Conservation (phyloP, 1,139 yeast species). For the Zygotorulaspora mrakii region DNA sequence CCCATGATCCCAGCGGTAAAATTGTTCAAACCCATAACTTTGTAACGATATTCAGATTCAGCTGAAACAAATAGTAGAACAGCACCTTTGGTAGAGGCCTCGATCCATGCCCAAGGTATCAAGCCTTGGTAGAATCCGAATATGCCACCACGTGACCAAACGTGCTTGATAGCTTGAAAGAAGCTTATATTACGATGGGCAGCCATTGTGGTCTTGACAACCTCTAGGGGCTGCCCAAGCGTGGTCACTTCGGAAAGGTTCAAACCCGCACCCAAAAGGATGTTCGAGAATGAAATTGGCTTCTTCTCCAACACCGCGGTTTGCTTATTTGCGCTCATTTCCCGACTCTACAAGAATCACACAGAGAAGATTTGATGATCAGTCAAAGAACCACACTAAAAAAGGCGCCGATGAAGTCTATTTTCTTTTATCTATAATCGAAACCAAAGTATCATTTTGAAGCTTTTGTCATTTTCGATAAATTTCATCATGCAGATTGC, state of each 20-base stretch:
- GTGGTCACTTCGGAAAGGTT: constrained; percentile 92
- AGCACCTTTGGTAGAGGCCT: constrained; percentile 98
- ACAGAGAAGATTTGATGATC: too few species aligned
- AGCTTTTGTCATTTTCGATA: too few species aligned
- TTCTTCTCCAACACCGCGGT: constrained; percentile 51
- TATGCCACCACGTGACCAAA: constrained; percentile 91
- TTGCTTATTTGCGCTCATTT: constrained; percentile 9
- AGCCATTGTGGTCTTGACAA: constrained; percentile 95
- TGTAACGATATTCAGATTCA: constrained; percentile 81
- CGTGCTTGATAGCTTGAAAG: constrained; percentile 63
- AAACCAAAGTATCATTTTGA: too few species aligned
- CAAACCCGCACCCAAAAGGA: constrained; percentile 88
- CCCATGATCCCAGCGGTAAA: constrained; percentile 90
- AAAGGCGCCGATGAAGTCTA: too few species aligned
- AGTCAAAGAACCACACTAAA: too few species aligned
- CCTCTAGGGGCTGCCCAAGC: constrained; percentile 95
- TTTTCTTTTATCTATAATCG: too few species aligned
- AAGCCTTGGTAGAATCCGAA: constrained; percentile 93
- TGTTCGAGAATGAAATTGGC: constrained; percentile 84
- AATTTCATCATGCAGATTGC: constrained; percentile 1
- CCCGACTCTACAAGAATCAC: background rate
- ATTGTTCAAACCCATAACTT: constrained; percentile 58
- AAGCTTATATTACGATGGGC: constrained; percentile 78
- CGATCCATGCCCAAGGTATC: constrained; percentile 99
- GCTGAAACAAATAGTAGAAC: constrained; percentile 90